Conservation (phyloP, 352 stramenopile species). For the Globisporangium polare region DNA sequence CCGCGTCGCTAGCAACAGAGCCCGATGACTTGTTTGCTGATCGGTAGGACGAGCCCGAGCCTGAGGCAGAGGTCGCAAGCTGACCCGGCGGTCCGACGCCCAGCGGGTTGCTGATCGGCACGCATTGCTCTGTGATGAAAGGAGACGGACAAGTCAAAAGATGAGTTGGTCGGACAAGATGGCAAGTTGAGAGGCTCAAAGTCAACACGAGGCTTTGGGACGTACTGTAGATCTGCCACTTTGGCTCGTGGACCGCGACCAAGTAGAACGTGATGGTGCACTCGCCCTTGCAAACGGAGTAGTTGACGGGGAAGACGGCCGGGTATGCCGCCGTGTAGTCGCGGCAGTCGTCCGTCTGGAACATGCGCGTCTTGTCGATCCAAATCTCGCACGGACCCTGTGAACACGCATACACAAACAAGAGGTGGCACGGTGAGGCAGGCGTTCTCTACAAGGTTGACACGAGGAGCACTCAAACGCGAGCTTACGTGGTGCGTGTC, state of each 20-base stretch:
- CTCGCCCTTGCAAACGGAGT: conserved; percentile 36
- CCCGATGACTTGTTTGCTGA: background rate
- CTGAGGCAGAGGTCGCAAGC: background rate
- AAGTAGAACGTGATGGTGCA: conserved; percentile 59
- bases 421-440: background rate
- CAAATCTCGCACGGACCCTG: conserved; percentile 39
- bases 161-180: too few relatives aligned
- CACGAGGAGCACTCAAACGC: too few relatives aligned
- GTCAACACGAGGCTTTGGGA: too few relatives aligned
- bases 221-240: too few relatives aligned
- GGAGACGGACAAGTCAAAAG: background rate
- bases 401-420: background rate
- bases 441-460: too few relatives aligned
- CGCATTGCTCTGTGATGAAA: conserved; percentile 28
- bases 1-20: background rate
- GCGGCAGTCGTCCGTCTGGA: conserved; percentile 37
- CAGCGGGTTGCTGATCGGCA: conserved; percentile 21
- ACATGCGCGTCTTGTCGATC: conserved; percentile 35
- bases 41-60: background rate
- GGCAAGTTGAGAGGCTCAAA: too few relatives aligned
- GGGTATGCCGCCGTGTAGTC: conserved; percentile 34
- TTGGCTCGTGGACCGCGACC: conserved; percentile 39
- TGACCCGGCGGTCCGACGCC: background rate
- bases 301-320: conserved; percentile 47
- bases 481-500: conserved; percentile 37